Evolutionary conservation across 106 monocot species (phyloP).

Genomic region (Acorus gramineus): DNA sequence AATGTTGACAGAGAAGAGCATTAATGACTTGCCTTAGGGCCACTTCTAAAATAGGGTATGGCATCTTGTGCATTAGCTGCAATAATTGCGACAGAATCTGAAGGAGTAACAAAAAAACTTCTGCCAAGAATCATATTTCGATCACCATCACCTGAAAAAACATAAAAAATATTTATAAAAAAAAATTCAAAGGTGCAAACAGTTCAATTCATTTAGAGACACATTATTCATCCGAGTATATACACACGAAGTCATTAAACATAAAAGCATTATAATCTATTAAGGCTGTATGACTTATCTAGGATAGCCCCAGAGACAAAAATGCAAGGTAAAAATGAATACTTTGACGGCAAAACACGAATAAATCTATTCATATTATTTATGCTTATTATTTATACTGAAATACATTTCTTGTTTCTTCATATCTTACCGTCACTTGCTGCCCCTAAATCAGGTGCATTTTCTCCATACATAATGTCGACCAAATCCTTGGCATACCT

Average conservation of each 20-base stretch:
- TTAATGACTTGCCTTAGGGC: constrained; percentile 48
- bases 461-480: constrained; percentile 62
- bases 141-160: constrained; percentile 83
- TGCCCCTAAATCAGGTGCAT: constrained; percentile 94
- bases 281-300: too few species aligned
- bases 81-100: constrained; percentile 98
- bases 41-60: constrained; percentile 86
- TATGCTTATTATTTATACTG: too few species aligned
- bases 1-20: background rate
- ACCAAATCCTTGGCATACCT: constrained; percentile 99
- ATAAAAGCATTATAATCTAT: too few species aligned
- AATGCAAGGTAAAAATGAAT: too few species aligned
- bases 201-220: too few species aligned
- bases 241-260: too few species aligned
- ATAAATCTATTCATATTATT: too few species aligned
- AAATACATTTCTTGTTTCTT: too few species aligned
- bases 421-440: constrained; percentile 87
- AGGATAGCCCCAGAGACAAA: too few species aligned
- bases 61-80: constrained; percentile 82
- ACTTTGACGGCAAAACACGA: too few species aligned
- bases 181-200: too few species aligned
- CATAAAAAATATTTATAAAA: background rate
- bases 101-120: constrained; percentile 85
- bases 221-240: too few species aligned
- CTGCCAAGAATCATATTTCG: constrained; percentile 97